Evolutionary conservation across 805 yeast species (phyloP), one percentile per base, ranked within the genome.

Genomic region (Saturnispora gosingensis): DNA sequence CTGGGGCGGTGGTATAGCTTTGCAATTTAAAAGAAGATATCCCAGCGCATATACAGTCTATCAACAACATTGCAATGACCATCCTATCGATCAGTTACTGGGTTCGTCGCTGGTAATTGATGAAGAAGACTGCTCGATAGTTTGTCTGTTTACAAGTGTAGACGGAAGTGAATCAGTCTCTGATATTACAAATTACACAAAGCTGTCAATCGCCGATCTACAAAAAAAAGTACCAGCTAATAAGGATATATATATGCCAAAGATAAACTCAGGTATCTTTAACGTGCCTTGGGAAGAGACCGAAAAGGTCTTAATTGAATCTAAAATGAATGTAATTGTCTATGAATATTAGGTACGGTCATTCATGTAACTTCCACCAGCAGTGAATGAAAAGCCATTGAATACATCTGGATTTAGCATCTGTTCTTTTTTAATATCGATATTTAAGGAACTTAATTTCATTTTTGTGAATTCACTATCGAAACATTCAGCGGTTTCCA

Each of bases 1-100:
- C 1, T 88, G 96, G 96, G 93, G 93, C 4, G 91, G 87, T 3
- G 96, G 96, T 0, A 77, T 88, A 2, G 95, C 95, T 0, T 71
- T 71, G 3, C 76, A 67, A 25, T 78, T 88, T 59, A 76, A 73
- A 24, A 50, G 58, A 16, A 64, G 69, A 45, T 87, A 74, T 63
- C 89, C 88, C 2, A 60, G 69, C 2, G 77, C 91, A 4, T 84
- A 77, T 58, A 56, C 62, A 44, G 56, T 59, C 4, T 85, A 88
- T 59, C 56, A 62, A 15, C 58, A 65, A 1, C 70, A 73, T 57
- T 81, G 86, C 61, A 45, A 52, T 5, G 45, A 59, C 8, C 54
- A 48, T 11, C 46, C 58, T 3, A 65, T 68, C 1, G 38, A 57
- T 0, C 57, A 62, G 13, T 68, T 82, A 10, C 58, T 85, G 39